Conservation (phyloP, 257 asterid genomes). For the Solanum lycopersicoides region DNA sequence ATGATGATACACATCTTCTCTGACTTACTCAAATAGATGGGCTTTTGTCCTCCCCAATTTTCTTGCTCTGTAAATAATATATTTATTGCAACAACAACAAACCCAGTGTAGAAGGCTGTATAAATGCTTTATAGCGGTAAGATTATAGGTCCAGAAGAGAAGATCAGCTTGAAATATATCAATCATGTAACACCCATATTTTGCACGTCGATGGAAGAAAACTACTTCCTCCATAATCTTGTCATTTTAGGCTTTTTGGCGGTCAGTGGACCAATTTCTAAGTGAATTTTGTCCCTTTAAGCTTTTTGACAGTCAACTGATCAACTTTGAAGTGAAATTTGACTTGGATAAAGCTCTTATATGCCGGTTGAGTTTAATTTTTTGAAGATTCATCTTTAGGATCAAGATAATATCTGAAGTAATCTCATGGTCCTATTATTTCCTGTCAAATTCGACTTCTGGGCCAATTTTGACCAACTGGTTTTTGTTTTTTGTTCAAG, state of each 20-base stretch:
- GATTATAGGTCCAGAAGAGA: neutral
- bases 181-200: neutral
- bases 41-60: neutral
- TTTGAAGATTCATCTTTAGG: neutral
- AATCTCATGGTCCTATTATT: neutral
- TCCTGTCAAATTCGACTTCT: neutral
- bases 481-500: neutral
- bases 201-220: neutral
- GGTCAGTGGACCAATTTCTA: neutral
- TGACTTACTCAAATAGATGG: neutral
- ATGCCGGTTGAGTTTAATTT: neutral
- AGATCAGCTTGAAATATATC: neutral
- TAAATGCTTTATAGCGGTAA: neutral
- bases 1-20: neutral
- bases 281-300: neutral
- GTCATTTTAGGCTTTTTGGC: neutral
- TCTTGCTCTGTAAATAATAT: neutral
- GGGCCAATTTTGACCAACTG: neutral
- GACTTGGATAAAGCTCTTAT: neutral
- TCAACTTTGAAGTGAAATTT: neutral
- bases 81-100: neutral
- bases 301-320: neutral
- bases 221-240: neutral
- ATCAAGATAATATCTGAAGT: neutral
- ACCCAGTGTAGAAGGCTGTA: neutral